These are phyloP conservation scores for Apiotrichum gamsii DNA, from an alignment of 1,284 basidiomycete species.

Conservation along the genomic window DNA sequence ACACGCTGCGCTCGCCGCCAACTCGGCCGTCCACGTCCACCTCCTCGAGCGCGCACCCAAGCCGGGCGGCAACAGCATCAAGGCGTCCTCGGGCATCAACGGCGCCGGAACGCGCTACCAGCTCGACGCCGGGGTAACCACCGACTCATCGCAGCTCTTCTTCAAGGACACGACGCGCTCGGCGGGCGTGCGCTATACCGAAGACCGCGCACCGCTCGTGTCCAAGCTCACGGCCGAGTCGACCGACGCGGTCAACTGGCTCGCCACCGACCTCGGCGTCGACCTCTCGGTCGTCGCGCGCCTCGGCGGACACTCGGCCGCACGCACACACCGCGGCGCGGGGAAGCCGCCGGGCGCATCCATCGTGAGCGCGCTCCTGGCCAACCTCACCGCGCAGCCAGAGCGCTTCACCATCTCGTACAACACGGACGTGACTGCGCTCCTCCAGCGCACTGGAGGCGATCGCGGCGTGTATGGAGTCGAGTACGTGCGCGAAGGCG, in stretches of 20 bases:
- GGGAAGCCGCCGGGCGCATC: constrained; percentile 12
- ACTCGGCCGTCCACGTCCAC: constrained; percentile 8
- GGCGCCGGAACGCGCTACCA: constrained; percentile 10
- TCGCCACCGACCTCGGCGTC: constrained; percentile 8
- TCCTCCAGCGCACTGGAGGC: neutral
- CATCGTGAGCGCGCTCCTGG: constrained; percentile 7
- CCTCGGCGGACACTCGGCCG: constrained; percentile 11
- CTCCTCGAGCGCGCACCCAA: constrained; percentile 10
- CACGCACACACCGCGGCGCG: constrained; percentile 10
- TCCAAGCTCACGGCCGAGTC: constrained; percentile 1
- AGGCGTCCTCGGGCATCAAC: constrained; percentile 13
- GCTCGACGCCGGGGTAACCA: neutral
- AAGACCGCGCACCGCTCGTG: constrained; percentile 5
- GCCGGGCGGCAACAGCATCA: constrained; percentile 15
- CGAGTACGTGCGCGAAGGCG: neutral
- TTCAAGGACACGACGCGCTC: constrained; percentile 4
- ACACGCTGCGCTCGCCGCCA: constrained; percentile 2
- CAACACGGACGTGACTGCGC: constrained; percentile 1
- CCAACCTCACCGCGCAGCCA: constrained; percentile 4
- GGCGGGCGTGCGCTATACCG: constrained; percentile 6
- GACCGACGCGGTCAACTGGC: constrained; percentile 4
- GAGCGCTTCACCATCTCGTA: constrained; percentile 5
- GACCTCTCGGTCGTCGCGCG: constrained; percentile 9
- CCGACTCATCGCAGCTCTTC: neutral
- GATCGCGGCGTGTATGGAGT: constrained; percentile 2